phyloP scores from a whole-genome alignment of 78 protist genomes.

The Monocercomonoides exilis region DNA sequence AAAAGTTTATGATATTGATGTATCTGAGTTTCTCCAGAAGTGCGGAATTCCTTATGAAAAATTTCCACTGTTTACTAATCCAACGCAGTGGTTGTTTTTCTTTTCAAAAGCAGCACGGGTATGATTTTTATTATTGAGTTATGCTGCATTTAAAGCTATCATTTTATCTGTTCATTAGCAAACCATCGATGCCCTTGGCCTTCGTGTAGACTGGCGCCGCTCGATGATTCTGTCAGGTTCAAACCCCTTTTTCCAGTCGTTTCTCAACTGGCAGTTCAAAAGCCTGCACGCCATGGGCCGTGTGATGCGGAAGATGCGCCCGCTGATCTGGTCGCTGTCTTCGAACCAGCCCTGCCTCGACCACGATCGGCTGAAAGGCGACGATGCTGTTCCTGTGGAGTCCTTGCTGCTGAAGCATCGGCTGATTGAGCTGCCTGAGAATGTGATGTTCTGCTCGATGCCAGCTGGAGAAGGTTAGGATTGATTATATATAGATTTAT shows the following conservation, averaged over 20 bases:
- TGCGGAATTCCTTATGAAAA: too few relatives aligned
- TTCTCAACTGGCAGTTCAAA: not conserved
- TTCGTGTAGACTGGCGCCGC: not conserved
- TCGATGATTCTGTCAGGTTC: not conserved
- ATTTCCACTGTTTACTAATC: too few relatives aligned
- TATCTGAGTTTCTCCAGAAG: too few relatives aligned
- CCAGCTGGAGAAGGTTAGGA: too few relatives aligned
- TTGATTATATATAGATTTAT: too few relatives aligned
- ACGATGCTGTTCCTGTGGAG: not conserved
- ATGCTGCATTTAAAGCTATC: too few relatives aligned
- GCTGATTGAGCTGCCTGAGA: not conserved
- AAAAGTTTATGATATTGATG: too few relatives aligned
- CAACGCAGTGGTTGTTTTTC: too few relatives aligned
- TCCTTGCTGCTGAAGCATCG: not conserved
- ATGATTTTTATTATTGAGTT: too few relatives aligned
- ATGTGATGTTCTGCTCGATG: not conserved
- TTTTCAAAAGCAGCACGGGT: too few relatives aligned
- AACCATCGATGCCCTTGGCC: too few relatives aligned
- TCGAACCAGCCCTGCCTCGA: not conserved
- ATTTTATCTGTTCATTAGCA: too few relatives aligned
- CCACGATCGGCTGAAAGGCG: not conserved
- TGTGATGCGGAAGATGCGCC: not conserved
- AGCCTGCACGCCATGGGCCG: not conserved
- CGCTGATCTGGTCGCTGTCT: not conserved
- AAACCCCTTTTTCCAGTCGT: not conserved